These are phyloP conservation scores for Amanita pallidorosea DNA, from an alignment of 768 basidiomycete species.

Conservation along the genomic window DNA sequence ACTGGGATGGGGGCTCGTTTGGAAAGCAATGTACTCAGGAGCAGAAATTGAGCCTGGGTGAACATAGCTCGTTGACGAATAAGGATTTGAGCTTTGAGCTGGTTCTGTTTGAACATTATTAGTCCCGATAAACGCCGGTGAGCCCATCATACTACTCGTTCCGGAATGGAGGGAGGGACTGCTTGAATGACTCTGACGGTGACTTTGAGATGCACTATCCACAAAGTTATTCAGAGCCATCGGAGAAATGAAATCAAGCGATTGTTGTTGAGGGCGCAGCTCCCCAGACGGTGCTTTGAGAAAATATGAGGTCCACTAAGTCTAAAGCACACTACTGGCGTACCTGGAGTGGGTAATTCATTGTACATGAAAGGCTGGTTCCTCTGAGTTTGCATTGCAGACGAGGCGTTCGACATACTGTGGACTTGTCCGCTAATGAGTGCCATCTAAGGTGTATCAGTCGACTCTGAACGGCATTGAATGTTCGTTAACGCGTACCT, in stretches of 20 bases:
- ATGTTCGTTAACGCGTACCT: slow-evolving; percentile 35
- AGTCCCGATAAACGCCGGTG: neutral
- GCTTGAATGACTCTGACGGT: neutral
- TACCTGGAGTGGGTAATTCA: slow-evolving; percentile 64
- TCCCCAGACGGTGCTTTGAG: slow-evolving; percentile 10
- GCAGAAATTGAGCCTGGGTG: slow-evolving; percentile 42
- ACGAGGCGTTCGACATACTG: slow-evolving; percentile 22
- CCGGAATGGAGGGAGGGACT: neutral
- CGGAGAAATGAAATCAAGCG: slow-evolving; percentile 5
- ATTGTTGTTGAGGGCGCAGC: slow-evolving; percentile 9
- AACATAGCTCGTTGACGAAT: slow-evolving; percentile 12
- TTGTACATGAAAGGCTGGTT: slow-evolving; percentile 24
- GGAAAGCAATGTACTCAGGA: slow-evolving; percentile 66
- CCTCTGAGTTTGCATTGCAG: slow-evolving; percentile 18
- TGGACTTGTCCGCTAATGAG: slow-evolving; percentile 46
- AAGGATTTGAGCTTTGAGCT: slow-evolving; percentile 13
- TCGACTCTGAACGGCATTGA: slow-evolving; percentile 3
- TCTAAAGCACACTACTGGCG: slow-evolving; percentile 16
- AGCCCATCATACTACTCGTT: neutral
- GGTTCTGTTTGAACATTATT: slow-evolving; percentile 6
- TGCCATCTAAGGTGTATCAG: slow-evolving; percentile 39
- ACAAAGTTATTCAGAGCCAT: neutral
- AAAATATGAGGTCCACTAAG: slow-evolving; percentile 8
- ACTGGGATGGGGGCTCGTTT: slow-evolving; percentile 17
- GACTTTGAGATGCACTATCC: neutral